Conservation (phyloP, 805 yeast genomes). For the Clavispora carvajalis region DNA sequence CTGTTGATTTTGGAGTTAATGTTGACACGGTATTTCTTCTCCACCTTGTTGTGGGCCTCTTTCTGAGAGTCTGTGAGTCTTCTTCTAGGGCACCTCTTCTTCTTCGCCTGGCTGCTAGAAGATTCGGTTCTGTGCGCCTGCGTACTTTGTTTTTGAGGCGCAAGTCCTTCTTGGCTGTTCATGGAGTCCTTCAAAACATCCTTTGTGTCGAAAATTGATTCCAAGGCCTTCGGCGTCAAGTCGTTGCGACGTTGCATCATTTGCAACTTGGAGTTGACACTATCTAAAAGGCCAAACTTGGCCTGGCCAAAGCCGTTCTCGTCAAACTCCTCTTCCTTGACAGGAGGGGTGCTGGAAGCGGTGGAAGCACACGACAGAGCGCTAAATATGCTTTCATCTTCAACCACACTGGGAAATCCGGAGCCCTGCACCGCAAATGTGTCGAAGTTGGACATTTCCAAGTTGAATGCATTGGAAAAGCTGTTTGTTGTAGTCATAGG, state of each 20-base stretch:
- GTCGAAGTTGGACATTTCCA: constrained; percentile 2
- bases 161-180: constrained; percentile 2
- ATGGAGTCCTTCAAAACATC: constrained; percentile 20
- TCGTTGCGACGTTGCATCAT: constrained; percentile 14
- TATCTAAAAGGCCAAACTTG: constrained; percentile 7
- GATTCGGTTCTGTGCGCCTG: constrained; percentile 2
- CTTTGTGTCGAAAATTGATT: constrained; percentile 25
- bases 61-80: constrained; percentile 56
- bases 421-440: neutral
- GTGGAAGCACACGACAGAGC: constrained; percentile 4
- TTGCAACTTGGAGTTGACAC: constrained; percentile 15
- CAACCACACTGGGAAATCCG: constrained; percentile 4
- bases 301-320: neutral
- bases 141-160: constrained; percentile 2
- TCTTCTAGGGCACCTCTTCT: constrained; percentile 46
- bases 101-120: constrained; percentile 11
- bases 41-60: constrained; percentile 69
- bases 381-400: constrained; percentile 10
- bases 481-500: constrained; percentile 17
- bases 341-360: constrained; percentile 9
- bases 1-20: constrained; percentile 69
- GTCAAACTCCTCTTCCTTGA: constrained; percentile 2
- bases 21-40: constrained; percentile 65
- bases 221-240: constrained; percentile 20
- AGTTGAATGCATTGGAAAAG: constrained; percentile 3